Evolutionary conservation across 2,329 filamentous ascomycete genomes (phyloP).

Genomic region (Arthrinium phaeospermum): DNA sequence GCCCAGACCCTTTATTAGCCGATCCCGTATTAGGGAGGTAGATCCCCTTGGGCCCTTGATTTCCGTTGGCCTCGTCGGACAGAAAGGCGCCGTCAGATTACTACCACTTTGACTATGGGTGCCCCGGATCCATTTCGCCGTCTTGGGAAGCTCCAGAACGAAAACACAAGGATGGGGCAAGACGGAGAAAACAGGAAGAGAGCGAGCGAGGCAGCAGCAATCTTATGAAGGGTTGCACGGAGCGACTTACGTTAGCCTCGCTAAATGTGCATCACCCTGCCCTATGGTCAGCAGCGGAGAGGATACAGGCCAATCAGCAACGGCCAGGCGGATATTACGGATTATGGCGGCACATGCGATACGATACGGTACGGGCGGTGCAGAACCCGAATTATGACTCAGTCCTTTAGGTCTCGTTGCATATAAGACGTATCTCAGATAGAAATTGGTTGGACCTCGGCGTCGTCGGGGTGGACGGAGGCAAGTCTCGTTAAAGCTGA

Average conservation of each 20-base stretch:
- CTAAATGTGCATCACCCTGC: not conserved
- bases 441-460: not conserved
- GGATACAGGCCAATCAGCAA: not conserved
- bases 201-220: slow-evolving; percentile 4
- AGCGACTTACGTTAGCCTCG: slow-evolving; percentile 9
- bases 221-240: slow-evolving; percentile 16
- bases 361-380: not conserved
- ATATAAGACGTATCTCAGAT: not conserved
- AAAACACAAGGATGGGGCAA: not conserved
- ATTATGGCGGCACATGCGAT: slow-evolving; percentile 9
- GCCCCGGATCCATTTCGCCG: not conserved
- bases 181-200: not conserved
- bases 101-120: not conserved
- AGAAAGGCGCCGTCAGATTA: slow-evolving; percentile 12
- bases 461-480: not conserved
- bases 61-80: not conserved
- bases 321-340: not conserved
- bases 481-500: not conserved
- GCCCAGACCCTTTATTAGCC: slow-evolving; percentile 7
- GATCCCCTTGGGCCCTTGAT: not conserved
- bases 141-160: not conserved
- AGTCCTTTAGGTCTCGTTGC: not conserved
- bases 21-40: slow-evolving; percentile 9
- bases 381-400: slow-evolving; percentile 4
- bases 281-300: not conserved